Evolutionary conservation across 345 rosid genomes (phyloP), one percentile per base, ranked within the genome.

Genomic region (Chamaenerion angustifolium): DNA sequence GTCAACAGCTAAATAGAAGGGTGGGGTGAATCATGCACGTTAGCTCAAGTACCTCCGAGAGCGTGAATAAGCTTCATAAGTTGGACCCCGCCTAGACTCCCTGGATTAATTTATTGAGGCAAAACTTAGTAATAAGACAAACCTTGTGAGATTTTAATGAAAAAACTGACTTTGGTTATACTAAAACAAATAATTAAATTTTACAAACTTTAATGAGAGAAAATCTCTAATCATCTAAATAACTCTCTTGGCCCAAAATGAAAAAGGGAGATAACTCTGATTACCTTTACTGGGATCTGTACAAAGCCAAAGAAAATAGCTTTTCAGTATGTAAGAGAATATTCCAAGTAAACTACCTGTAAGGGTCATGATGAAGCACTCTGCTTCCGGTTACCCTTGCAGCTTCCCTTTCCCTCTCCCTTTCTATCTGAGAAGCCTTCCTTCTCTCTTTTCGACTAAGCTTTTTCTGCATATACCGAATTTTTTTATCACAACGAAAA

Each of bases 381-480:
- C 78, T 72, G 17, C 77, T 72, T 60, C 93, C 98, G 1, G 76
- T 64, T 62, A 65, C 49, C 52, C 94, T 58, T 17, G 88, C 75
- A 54, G 82, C 72, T 66, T 82, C 98, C 70, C 80, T 77, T 62
- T 92, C 96, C 71, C 73, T 80, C 66, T 92, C 96, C 74, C 96
- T 84, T 69, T 82, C 98, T 57, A 78, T 71, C 58, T 86, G 93
- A 55, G 96, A 92, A 60, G 83, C 95, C 71, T 92, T 92, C 56
- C 95, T 82, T 71, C 98, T 80, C 76, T 92, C 98, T 64, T 92
- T 92, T 12, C 98, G 94, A 73, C 98, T 92, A 40, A 92, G 68
- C 65, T 92, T 92, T 68, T 80, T 80, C 98, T 92, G 61, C 62
- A 71, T 16, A 59, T 56, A 46, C 65, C 64, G 48, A 48, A 60